phyloP scores from a whole-genome alignment of 169 alveolate genomes.

The Babesia bigemina region DNA sequence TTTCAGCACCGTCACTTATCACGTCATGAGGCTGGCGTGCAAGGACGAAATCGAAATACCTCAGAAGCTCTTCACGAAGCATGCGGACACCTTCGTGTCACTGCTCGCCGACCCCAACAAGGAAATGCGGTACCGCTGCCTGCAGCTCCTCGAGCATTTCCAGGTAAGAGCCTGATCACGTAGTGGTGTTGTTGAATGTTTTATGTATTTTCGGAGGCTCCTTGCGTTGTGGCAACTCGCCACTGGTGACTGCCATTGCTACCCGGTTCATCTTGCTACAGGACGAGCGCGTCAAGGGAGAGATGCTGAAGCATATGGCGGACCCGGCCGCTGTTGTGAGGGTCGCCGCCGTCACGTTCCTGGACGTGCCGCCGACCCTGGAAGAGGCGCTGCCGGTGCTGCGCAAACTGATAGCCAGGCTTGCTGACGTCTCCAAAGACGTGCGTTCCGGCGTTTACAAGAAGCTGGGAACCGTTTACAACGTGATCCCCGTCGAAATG shows the following conservation, averaged over 20 bases:
- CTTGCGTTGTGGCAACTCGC: no score
- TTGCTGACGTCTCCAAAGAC: slow-evolving; percentile 31
- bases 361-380: slow-evolving; percentile 12
- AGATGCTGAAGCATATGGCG: neutral
- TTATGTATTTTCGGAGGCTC: neutral
- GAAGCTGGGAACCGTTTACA: slow-evolving; percentile 18
- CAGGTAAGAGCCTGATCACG: slow-evolving; percentile 14
- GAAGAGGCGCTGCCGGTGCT: slow-evolving; percentile 22
- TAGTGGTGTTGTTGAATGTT: neutral
- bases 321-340: slow-evolving; percentile 35
- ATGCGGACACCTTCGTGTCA: slow-evolving; percentile 65
- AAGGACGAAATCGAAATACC: slow-evolving; percentile 70
- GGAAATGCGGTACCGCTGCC: slow-evolving; percentile 41
- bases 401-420: slow-evolving; percentile 12
- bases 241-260: no score
- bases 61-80: slow-evolving; percentile 60
- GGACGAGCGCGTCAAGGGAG: slow-evolving; percentile 18
- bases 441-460: slow-evolving; percentile 42
- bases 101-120: slow-evolving; percentile 65
- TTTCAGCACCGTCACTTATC: slow-evolving; percentile 50
- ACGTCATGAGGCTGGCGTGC: slow-evolving; percentile 64
- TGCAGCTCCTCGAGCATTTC: slow-evolving; percentile 23
- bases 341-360: slow-evolving; percentile 14
- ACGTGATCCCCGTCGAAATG: slow-evolving; percentile 37
- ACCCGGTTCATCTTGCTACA: neutral